Evolutionary conservation across 2,329 filamentous ascomycete species (phyloP).

Genomic region (Trichophyton verrucosum): DNA sequence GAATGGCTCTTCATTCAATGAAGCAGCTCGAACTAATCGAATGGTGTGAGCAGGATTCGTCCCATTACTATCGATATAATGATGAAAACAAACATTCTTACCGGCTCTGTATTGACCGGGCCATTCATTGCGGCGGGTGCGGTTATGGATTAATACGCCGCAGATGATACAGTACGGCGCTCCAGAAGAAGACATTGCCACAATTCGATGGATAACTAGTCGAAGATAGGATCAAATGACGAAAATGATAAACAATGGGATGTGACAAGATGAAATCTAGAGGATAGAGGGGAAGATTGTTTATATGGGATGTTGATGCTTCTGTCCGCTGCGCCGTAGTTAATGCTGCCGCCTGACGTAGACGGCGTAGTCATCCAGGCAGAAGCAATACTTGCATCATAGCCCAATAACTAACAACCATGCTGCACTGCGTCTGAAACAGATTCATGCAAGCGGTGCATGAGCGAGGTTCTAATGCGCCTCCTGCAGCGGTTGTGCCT

Average conservation of each 20-base stretch:
- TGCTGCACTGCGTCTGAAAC: background rate
- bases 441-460: background rate
- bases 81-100: conserved; percentile 1
- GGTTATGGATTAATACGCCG: conserved; percentile 11
- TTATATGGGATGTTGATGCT: background rate
- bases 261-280: background rate
- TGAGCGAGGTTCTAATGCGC: background rate
- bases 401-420: background rate
- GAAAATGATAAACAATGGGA: background rate
- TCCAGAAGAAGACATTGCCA: background rate
- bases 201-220: no score
- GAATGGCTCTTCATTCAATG: conserved; percentile 12
- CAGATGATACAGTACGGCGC: conserved; percentile 11
- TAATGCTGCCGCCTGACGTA: background rate
- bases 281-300: background rate
- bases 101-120: conserved; percentile 11
- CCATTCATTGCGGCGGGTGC: conserved; percentile 7
- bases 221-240: no score
- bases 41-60: background rate
- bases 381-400: background rate
- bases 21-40: conserved; percentile 12
- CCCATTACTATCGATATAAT: background rate
- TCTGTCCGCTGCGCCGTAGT: background rate
- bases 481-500: background rate
- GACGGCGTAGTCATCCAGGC: background rate